These are phyloP conservation scores for Silene latifolia DNA, from an alignment of 148 eudicot genomes.

Conservation along the genomic window DNA sequence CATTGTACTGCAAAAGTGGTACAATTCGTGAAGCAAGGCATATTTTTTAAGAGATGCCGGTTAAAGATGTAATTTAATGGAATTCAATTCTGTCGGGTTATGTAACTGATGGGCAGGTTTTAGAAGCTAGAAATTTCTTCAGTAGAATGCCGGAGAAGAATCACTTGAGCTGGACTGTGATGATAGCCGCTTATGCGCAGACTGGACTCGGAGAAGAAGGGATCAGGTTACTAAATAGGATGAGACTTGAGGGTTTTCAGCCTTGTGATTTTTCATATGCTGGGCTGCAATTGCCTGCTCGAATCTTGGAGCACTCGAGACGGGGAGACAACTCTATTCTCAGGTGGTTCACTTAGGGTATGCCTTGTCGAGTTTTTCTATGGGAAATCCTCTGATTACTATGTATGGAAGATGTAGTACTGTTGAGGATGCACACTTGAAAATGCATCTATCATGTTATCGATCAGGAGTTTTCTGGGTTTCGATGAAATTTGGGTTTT, in stretches of 20 bases:
- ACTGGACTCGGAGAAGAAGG: slow-evolving; percentile 57
- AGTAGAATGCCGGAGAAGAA: slow-evolving; percentile 43
- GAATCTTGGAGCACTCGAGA: slow-evolving; percentile 49
- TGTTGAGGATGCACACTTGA: slow-evolving; percentile 38
- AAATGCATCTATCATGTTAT: no score
- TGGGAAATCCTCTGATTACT: slow-evolving; percentile 57
- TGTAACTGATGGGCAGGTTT: slow-evolving; percentile 31
- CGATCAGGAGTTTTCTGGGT: no score
- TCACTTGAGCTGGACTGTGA: slow-evolving; percentile 53
- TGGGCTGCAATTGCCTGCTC: slow-evolving; percentile 60
- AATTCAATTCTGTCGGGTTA: slow-evolving; percentile 51
- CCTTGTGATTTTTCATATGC: slow-evolving; percentile 62
- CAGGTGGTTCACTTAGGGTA: slow-evolving; percentile 44
- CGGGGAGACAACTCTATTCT: slow-evolving; percentile 56
- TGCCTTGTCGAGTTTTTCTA: slow-evolving; percentile 57
- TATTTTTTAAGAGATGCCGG: slow-evolving; percentile 42
- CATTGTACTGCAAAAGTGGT: slow-evolving; percentile 52
- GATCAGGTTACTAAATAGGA: slow-evolving; percentile 43
- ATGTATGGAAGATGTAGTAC: slow-evolving; percentile 65
- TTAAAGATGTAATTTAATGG: slow-evolving; percentile 52
- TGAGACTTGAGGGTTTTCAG: slow-evolving; percentile 49
- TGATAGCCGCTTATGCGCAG: slow-evolving; percentile 58
- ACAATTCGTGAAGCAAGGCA: slow-evolving; percentile 40
- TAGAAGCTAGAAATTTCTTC: slow-evolving; percentile 45
- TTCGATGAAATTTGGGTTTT: no score